Conservation (phyloP, 1,139 yeast genomes). For the Saccharomycopsis hybrid region DNA sequence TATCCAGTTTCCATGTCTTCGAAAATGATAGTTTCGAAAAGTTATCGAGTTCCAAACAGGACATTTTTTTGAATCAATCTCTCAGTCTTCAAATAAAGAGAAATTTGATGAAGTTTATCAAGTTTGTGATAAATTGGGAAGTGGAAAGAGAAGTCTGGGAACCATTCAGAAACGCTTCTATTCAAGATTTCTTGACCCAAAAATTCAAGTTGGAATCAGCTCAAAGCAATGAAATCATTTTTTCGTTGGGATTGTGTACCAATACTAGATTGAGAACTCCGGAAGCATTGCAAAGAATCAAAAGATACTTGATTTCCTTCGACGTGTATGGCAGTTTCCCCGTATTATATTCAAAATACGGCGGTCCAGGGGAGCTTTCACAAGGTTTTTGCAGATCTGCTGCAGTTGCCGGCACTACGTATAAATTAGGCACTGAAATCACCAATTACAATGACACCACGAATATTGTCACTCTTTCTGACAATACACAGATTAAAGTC, state of each 20-base stretch:
- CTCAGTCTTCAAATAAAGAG: constrained; percentile 74
- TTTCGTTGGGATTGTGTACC: constrained; percentile 76
- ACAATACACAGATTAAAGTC: constrained; percentile 68
- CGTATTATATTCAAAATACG: constrained; percentile 83
- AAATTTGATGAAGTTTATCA: constrained; percentile 84
- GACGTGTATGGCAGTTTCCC: constrained; percentile 95
- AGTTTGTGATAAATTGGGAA: constrained; percentile 75
- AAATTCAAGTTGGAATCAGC: constrained; percentile 67
- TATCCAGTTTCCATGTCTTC: constrained; percentile 83
- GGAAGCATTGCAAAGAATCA: constrained; percentile 72
- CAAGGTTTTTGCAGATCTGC: constrained; percentile 98
- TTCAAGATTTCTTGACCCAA: constrained; percentile 49
- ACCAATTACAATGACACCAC: constrained; percentile 56
- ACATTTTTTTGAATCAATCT: constrained; percentile 85
- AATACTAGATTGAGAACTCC: constrained; percentile 55
- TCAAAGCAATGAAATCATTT: constrained; percentile 76
- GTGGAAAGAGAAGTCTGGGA: constrained; percentile 46
- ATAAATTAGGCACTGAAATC: constrained; percentile 68
- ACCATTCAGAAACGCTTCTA: constrained; percentile 49
- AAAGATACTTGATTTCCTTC: constrained; percentile 76
- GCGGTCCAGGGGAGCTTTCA: constrained; percentile 92
- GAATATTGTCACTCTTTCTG: constrained; percentile 66
- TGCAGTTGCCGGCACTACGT: constrained; percentile 96
- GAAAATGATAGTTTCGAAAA: constrained; percentile 88
- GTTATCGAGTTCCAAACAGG: constrained; percentile 74